Evolutionary conservation across 768 basidiomycete genomes (phyloP), one percentile per base, ranked within the genome.

Genomic region (Basidioascus undulatus): DNA sequence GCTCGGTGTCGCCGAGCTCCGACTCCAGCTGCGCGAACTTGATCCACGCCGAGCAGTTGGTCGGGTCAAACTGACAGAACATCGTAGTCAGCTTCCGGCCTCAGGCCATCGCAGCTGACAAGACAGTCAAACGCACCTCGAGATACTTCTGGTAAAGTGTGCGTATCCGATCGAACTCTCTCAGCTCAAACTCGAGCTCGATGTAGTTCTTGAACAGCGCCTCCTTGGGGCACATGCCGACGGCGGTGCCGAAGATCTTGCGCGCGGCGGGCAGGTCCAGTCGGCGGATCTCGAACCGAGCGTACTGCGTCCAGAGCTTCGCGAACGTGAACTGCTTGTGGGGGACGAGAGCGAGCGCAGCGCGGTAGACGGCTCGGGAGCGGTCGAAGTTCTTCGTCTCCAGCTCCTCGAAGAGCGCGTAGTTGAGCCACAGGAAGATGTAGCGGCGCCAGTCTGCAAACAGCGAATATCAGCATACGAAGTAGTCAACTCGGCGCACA

Each of bases 271-370:
- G 60, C 32, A 98, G 60, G 44, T 92, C 75, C 26, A 87, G 63
- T 39, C 70, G 69, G 34, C 92, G 70, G 7, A 92, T 62, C 58
- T 96, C 92, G 49, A 96, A 96, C 47, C 76, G 72, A 5, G 89
- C 83, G 49, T 76, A 89, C 62, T 79, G 69, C 16, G 80, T 57
- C 92, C 92, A 98, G 10, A 96, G 62, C 60, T 98, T 98, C 3
- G 92, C 81, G 50, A 98, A 98, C 0, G 92, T 94, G 58, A 98
- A 98, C 44, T 75, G 71, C 54, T 89, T 89, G 57, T 98, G 89
- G 0, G 92, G 92, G 3, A 94, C 75, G 19, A 96, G 72, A 44
- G 69, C 68, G 40, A 89, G 60, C 6, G 76, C 82, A 0, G 84
- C 86, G 57, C 83, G 76, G 60, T 86, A 96, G 25, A 98, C 76